These are phyloP conservation scores for Penicillium sp. DNA, from an alignment of 2,329 filamentous ascomycete genomes.

Conservation along the genomic window DNA sequence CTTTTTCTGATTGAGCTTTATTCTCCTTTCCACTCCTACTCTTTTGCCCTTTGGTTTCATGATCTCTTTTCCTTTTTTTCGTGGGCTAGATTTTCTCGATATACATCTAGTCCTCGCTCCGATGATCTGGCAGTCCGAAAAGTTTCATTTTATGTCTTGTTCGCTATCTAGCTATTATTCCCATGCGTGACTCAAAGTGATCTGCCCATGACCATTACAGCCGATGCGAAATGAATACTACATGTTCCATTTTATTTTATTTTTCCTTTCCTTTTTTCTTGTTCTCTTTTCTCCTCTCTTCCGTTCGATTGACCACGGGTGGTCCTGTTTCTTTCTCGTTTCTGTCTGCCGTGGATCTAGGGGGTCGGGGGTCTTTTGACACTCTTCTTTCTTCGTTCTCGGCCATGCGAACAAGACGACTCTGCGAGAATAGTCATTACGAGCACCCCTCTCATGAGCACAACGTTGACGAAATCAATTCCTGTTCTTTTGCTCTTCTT, in stretches of 20 bases:
- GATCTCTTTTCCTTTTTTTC: conserved; percentile 29
- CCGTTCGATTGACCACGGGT: conserved; percentile 13
- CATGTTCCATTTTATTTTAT: conserved; percentile 14
- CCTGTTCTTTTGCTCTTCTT: conserved; percentile 3
- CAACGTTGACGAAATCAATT: conserved; percentile 11
- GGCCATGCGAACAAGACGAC: conserved; percentile 16
- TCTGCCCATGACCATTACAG: conserved; percentile 38
- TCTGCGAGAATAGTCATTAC: conserved; percentile 17
- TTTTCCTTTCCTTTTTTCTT: not conserved
- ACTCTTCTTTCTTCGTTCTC: conserved; percentile 1
- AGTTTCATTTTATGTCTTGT: conserved; percentile 32
- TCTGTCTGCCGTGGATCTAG: conserved; percentile 11
- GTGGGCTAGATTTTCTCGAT: conserved; percentile 32
- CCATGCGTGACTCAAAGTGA: conserved; percentile 36
- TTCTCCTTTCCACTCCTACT: conserved; percentile 13
- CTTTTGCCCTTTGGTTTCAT: conserved; percentile 28
- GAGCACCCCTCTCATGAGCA: conserved; percentile 11
- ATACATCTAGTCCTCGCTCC: conserved; percentile 35
- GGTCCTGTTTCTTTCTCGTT: conserved; percentile 17
- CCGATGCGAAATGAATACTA: conserved; percentile 36
- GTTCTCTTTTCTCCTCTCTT: conserved; percentile 6
- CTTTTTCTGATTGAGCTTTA: conserved; percentile 15
- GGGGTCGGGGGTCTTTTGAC: conserved; percentile 3
- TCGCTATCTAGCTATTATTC: conserved; percentile 35
- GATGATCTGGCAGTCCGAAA: conserved; percentile 41